Base-by-base conservation (phyloP, 2,329 filamentous ascomycete genomes). In the Cercospora zeina region DNA sequence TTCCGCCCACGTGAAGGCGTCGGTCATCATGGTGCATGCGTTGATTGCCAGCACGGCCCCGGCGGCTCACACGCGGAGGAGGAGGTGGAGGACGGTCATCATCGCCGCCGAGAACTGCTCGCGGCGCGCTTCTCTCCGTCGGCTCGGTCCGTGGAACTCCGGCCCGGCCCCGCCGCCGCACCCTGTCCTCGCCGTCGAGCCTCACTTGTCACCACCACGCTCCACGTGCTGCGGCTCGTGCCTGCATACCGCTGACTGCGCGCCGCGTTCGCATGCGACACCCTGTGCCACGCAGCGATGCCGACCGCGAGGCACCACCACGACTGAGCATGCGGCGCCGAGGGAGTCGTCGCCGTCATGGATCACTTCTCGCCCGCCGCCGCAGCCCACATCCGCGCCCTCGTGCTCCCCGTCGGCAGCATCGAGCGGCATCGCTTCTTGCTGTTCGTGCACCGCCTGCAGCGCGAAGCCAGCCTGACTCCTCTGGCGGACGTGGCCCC, bases 321-420 rank as follows among this genome's bases (percentile, higher is more conserved):
- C 47, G 24, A 36, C 34, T 8, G 24, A 13, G 47, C 47, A 58
- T 21, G 37, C 37, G 9, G 53, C 21, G 42, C 34, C 21, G 19
- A 50, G 21, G 16, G 30, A 51, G 16, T 16, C 39, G 10, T 45
- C 39, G 39, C 42, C 45, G 19, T 58, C 36, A 73, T 74, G 72
- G 93, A 97, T 82, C 88, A 90, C 77, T 86, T 96, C 76, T 89
- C 93, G 76, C 92, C 93, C 77, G 87, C 93, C 80, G 90, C 93
- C 77, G 92, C 92, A 75, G 93, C 92, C 80, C 89, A 90, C 83
- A 87, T 97, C 74, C 90, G 90, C 80, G 91, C 89, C 66, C 85
- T 97, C 70, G 85, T 96, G 63, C 81, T 97, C 65, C 95, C 95
- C 59, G 83, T 96, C 68, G 93, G 93, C 58, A 88, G 86, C 73